phyloP scores from a whole-genome alignment of 768 basidiomycete genomes.

The Obba rivulosa region DNA sequence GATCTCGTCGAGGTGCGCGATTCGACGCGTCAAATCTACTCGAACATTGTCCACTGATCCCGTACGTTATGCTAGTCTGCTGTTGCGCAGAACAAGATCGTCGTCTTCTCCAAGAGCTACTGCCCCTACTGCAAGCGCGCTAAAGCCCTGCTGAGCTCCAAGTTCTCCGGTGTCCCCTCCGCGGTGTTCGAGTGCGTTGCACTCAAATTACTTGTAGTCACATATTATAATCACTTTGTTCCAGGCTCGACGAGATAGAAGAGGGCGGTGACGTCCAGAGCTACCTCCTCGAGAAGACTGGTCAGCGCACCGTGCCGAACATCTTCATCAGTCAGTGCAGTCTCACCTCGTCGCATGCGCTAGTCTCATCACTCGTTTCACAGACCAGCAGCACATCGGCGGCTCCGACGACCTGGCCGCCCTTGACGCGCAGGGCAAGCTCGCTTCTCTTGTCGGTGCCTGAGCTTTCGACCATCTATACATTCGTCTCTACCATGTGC shows the following conservation, averaged over 20 bases:
- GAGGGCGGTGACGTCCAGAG: constrained; percentile 61
- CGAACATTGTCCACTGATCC: not conserved
- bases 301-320: constrained; percentile 70
- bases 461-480: constrained; percentile 4
- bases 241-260: constrained; percentile 52
- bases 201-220: not conserved
- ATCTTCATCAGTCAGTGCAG: constrained; percentile 60
- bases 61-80: constrained; percentile 17
- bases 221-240: no score
- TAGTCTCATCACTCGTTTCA: constrained; percentile 13
- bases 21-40: not conserved
- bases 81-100: constrained; percentile 33
- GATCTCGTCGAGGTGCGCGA: constrained; percentile 36
- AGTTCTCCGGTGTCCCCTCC: constrained; percentile 25
- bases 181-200: constrained; percentile 32
- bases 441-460: constrained; percentile 16
- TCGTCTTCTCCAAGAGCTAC: constrained; percentile 35
- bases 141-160: constrained; percentile 29
- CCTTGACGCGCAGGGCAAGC: constrained; percentile 22
- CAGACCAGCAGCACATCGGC: constrained; percentile 51
- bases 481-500: not conserved
- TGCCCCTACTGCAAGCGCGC: constrained; percentile 39
- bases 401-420: constrained; percentile 26
- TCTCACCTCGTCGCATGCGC: constrained; percentile 11
- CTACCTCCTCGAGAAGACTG: constrained; percentile 59